phyloP scores from a whole-genome alignment of 2,329 filamentous ascomycete genomes.

The Arthrobotrys conoides region DNA sequence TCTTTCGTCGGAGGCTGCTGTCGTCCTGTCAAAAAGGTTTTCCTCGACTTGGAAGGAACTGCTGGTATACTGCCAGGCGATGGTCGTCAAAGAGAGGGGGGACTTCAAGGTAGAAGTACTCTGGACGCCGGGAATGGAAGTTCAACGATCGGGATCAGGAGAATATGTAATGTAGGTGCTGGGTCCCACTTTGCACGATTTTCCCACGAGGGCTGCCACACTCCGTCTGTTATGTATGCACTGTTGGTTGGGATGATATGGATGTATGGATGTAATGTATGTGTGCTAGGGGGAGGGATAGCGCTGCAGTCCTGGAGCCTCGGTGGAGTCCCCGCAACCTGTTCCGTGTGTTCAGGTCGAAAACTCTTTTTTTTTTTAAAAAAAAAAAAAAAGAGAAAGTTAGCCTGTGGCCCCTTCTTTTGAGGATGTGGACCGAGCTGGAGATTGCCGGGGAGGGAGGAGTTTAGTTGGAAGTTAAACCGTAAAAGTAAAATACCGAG shows the following conservation, averaged over 20 bases:
- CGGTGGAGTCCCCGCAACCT: constrained; percentile 61
- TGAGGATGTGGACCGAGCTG: constrained; percentile 28
- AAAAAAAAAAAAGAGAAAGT: neutral
- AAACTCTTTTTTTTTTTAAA: constrained; percentile 33
- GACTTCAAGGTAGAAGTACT: constrained; percentile 41
- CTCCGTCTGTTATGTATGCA: constrained; percentile 38
- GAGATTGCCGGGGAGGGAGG: constrained; percentile 34
- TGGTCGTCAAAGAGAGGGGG: constrained; percentile 45
- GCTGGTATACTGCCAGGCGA: constrained; percentile 41
- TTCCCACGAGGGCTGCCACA: constrained; percentile 61
- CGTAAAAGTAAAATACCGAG: too few species aligned
- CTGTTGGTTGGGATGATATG: constrained; percentile 36
- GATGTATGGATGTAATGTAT: too few species aligned
- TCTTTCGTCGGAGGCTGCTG: constrained; percentile 27
- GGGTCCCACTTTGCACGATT: constrained; percentile 59
- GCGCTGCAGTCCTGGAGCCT: constrained; percentile 43
- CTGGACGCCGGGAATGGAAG: constrained; percentile 61
- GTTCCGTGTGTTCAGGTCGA: constrained; percentile 34
- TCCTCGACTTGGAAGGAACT: constrained; percentile 57
- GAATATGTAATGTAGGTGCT: constrained; percentile 44
- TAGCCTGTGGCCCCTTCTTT: constrained; percentile 17
- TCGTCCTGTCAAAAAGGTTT: constrained; percentile 36
- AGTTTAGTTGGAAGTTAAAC: neutral
- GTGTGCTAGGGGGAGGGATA: constrained; percentile 25
- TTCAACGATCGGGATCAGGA: constrained; percentile 60